phyloP scores from a whole-genome alignment of 2,329 filamentous ascomycete genomes.

The Exophiala sideris region DNA sequence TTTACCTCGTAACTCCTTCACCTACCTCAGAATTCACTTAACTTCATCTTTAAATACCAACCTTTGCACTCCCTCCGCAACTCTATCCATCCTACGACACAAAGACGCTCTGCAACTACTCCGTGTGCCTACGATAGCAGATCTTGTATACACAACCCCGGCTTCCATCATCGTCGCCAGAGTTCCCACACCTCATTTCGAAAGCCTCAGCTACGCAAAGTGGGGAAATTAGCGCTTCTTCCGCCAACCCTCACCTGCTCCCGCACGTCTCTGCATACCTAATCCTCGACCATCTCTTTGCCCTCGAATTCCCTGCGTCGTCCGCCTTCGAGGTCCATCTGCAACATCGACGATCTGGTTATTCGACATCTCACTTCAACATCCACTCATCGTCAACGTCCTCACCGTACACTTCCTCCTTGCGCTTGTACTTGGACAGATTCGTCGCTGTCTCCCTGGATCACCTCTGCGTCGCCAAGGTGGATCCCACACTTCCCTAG shows the following conservation, averaged over 20 bases:
- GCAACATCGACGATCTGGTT: not conserved
- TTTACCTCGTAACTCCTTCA: not conserved
- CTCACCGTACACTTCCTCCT: slow-evolving; percentile 13
- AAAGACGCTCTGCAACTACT: slow-evolving; percentile 3
- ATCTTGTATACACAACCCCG: slow-evolving; percentile 13
- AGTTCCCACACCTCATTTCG: slow-evolving; percentile 28
- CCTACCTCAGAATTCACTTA: slow-evolving; percentile 2
- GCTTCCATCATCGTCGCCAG: slow-evolving; percentile 25
- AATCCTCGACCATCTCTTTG: slow-evolving; percentile 22
- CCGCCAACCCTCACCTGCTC: slow-evolving; percentile 26
- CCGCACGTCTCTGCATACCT: slow-evolving; percentile 18
- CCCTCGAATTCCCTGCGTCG: slow-evolving; percentile 18
- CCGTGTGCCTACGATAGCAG: slow-evolving; percentile 7
- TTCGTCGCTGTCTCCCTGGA: slow-evolving; percentile 7
- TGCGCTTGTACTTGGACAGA: slow-evolving; percentile 13
- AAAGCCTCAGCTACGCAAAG: slow-evolving; percentile 28
- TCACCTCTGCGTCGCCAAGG: slow-evolving; percentile 24
- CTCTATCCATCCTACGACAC: slow-evolving; percentile 8
- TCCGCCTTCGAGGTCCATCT: slow-evolving; percentile 11
- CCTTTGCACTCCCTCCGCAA: not conserved
- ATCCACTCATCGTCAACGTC: slow-evolving; percentile 9
- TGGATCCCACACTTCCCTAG: slow-evolving; percentile 29
- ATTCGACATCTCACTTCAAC: not conserved
- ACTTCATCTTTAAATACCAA: slow-evolving; percentile 9
- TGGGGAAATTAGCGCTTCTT: slow-evolving; percentile 31